phyloP scores from a whole-genome alignment of 768 basidiomycete genomes.

The Suillus spraguei region DNA sequence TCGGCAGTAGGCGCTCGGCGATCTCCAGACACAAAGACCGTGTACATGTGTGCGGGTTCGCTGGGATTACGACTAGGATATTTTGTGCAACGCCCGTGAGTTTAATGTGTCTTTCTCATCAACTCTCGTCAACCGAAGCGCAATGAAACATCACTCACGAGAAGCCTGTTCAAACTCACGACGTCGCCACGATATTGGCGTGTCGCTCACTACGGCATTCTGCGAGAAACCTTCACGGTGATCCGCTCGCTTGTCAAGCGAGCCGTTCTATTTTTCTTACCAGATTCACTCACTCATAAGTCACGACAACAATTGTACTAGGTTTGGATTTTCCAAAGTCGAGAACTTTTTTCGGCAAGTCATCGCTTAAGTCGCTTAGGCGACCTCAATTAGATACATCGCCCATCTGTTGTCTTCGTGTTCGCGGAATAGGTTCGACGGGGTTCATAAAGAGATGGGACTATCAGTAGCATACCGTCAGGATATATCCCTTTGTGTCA shows the following conservation, averaged over 20 bases:
- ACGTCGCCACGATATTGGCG: not conserved
- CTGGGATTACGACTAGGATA: not conserved
- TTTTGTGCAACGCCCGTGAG: not conserved
- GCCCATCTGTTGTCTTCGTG: not conserved
- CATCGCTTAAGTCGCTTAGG: not conserved
- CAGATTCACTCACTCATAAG: not conserved
- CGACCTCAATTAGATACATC: not conserved
- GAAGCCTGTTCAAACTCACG: slow-evolving; percentile 1
- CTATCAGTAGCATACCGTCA: not conserved
- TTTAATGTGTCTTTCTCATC: not conserved
- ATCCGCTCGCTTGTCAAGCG: slow-evolving; percentile 1
- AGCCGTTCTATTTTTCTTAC: not conserved
- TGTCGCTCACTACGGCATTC: not conserved
- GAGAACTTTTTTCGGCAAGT: not conserved
- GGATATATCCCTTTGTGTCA: not conserved
- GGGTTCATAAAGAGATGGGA: not conserved
- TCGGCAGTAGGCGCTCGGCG: not conserved
- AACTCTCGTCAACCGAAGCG: not conserved
- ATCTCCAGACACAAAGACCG: not conserved
- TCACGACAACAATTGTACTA: not conserved
- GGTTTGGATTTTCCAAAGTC: not conserved
- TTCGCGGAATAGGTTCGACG: not conserved
- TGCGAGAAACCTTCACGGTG: not conserved
- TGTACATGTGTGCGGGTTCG: not conserved
- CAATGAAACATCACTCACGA: not conserved